These are phyloP conservation scores for Lentithecium fluviatile DNA, from an alignment of 495 filamentous ascomycete genomes.

Conservation along the genomic window DNA sequence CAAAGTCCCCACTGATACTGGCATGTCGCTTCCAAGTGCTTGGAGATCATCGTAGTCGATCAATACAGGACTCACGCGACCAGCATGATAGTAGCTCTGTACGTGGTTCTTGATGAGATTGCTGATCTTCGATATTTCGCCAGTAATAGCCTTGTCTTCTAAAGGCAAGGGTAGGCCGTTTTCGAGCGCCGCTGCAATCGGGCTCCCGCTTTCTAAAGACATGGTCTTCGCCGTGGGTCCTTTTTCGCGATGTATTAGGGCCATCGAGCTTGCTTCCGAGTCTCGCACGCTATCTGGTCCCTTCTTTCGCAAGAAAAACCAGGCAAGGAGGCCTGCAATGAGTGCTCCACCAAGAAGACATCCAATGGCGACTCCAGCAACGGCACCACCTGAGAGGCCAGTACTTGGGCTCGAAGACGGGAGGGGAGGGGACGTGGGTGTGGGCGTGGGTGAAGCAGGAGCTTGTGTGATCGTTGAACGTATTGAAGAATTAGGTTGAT, in stretches of 20 bases:
- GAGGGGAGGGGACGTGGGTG: not conserved
- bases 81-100: slow-evolving; percentile 44
- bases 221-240: not conserved
- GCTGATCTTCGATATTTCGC: slow-evolving; percentile 41
- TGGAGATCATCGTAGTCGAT: slow-evolving; percentile 30
- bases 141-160: slow-evolving; percentile 41
- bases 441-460: too few relatives aligned
- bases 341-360: slow-evolving; percentile 26
- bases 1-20: slow-evolving; percentile 30
- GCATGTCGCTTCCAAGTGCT: slow-evolving; percentile 24
- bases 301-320: slow-evolving; percentile 15
- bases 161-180: slow-evolving; percentile 36
- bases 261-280: slow-evolving; percentile 17
- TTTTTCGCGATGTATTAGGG: slow-evolving; percentile 22
- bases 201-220: slow-evolving; percentile 16
- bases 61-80: slow-evolving; percentile 18
- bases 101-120: slow-evolving; percentile 45
- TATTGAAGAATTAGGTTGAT: too few relatives aligned
- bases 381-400: slow-evolving; percentile 17
- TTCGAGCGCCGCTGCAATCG: slow-evolving; percentile 21
- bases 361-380: slow-evolving; percentile 28
- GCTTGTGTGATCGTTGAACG: too few relatives aligned
- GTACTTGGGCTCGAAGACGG: not conserved
- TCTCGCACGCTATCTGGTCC: not conserved
- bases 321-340: slow-evolving; percentile 23